phyloP scores from a whole-genome alignment of 345 rosid species.

The Camelina hispida region DNA sequence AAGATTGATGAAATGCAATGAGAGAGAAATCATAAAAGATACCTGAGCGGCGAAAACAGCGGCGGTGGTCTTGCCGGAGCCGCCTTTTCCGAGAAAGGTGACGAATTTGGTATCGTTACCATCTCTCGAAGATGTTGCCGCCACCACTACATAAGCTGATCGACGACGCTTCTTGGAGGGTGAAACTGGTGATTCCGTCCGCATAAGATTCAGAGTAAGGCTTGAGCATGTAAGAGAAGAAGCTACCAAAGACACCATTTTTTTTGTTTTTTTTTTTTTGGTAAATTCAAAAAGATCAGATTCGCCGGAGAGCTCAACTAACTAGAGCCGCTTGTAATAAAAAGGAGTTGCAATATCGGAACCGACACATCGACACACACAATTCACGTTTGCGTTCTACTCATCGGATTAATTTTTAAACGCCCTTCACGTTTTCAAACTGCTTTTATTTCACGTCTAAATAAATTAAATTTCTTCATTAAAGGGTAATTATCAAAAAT shows the following conservation, averaged over 20 bases:
- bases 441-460: too few relatives aligned
- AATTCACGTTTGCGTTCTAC: constrained; percentile 18
- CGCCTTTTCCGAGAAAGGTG: constrained; percentile 89
- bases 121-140: constrained; percentile 42
- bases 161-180: constrained; percentile 32
- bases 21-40: not conserved
- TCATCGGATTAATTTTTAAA: not conserved
- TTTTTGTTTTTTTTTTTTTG: not conserved
- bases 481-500: too few relatives aligned
- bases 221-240: constrained; percentile 38
- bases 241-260: constrained; percentile 46
- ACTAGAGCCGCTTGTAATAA: constrained; percentile 17
- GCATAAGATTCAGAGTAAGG: constrained; percentile 28
- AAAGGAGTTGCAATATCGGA: not conserved
- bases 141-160: constrained; percentile 44
- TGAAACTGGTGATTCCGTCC: constrained; percentile 22
- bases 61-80: constrained; percentile 89
- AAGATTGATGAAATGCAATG: constrained; percentile 6
- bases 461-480: too few relatives aligned
- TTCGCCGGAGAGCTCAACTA: constrained; percentile 20
- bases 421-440: constrained; percentile 9
- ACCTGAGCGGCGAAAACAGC: constrained; percentile 92
- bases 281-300: constrained; percentile 12
- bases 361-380: constrained; percentile 7
- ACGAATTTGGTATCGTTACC: constrained; percentile 52